Conservation (phyloP, 2,329 filamentous ascomycete species). For the Diaporthe vexans region DNA sequence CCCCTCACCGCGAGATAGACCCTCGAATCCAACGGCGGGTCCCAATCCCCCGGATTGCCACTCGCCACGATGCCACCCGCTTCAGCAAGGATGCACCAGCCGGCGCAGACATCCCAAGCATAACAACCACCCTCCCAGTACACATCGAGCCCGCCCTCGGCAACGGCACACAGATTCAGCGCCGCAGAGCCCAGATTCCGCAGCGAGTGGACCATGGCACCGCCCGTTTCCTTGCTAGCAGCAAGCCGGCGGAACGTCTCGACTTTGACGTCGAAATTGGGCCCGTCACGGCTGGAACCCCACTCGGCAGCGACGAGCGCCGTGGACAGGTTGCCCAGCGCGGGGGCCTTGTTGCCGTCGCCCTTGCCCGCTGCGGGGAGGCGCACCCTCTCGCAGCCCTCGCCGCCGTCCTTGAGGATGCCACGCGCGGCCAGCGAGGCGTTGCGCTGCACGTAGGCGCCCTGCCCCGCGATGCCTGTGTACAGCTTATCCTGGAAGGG, state of each 20-base stretch:
- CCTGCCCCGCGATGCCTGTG: constrained; percentile 76
- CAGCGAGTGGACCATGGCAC: constrained; percentile 82
- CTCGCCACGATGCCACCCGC: constrained; percentile 80
- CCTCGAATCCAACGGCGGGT: constrained; percentile 69
- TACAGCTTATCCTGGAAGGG: constrained; percentile 80
- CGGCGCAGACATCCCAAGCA: constrained; percentile 89
- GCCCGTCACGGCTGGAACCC: constrained; percentile 76
- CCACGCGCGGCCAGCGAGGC: constrained; percentile 56
- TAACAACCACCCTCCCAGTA: constrained; percentile 91
- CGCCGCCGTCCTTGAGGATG: constrained; percentile 40
- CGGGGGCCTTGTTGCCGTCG: constrained; percentile 61
- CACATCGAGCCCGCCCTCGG: constrained; percentile 77
- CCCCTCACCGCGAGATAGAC: constrained; percentile 75
- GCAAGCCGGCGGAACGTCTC: constrained; percentile 75
- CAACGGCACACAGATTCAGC: constrained; percentile 80
- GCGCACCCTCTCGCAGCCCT: constrained; percentile 40
- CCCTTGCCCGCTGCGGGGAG: constrained; percentile 57
- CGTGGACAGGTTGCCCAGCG: constrained; percentile 71
- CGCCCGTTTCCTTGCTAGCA: constrained; percentile 71
- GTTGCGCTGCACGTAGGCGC: constrained; percentile 70
- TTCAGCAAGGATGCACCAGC: constrained; percentile 82
- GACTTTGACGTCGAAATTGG: constrained; percentile 79
- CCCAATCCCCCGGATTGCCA: constrained; percentile 81
- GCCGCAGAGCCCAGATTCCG: constrained; percentile 81
- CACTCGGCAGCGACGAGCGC: constrained; percentile 81